phyloP scores from a whole-genome alignment of 2,329 filamentous ascomycete genomes.

The Diaporthe sp. region DNA sequence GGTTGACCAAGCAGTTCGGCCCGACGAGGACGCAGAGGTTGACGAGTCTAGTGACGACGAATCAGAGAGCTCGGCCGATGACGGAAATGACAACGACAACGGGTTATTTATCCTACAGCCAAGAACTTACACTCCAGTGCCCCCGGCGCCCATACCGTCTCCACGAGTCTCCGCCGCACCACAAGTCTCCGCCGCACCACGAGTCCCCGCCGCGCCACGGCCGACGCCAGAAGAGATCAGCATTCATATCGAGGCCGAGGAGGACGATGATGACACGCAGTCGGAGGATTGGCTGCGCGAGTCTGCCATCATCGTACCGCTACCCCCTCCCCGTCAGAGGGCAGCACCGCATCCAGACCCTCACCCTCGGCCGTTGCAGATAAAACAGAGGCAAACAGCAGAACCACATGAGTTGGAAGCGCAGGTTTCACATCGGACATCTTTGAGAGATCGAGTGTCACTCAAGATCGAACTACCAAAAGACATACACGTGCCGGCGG shows the following conservation, averaged over 20 bases:
- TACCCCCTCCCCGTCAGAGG: constrained; percentile 21
- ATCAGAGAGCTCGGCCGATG: constrained; percentile 24
- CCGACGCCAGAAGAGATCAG: constrained; percentile 40
- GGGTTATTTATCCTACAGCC: constrained; percentile 69
- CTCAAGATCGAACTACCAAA: constrained; percentile 66
- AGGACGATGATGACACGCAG: constrained; percentile 30
- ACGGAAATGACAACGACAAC: constrained; percentile 49
- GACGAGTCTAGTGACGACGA: constrained; percentile 35
- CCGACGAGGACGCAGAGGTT: constrained; percentile 3
- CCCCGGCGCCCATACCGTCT: constrained; percentile 62
- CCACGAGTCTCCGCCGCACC: constrained; percentile 56
- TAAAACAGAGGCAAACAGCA: constrained; percentile 37
- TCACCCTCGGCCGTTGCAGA: constrained; percentile 36
- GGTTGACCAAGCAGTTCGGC: constrained; percentile 22
- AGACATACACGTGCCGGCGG: constrained; percentile 67
- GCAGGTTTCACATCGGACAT: constrained; percentile 55
- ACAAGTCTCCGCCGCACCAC: constrained; percentile 46
- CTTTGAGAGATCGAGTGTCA: constrained; percentile 68
- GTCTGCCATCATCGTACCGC: constrained; percentile 38
- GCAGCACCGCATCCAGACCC: constrained; percentile 3
- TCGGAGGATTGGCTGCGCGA: constrained; percentile 38
- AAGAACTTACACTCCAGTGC: constrained; percentile 69
- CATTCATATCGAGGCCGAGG: constrained; percentile 41
- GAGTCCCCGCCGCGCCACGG: not conserved
- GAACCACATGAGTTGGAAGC: constrained; percentile 45